A percentile compares a stretch with the other conserved stretches of the same genome.
phyloP scores from a whole-genome alignment of 1,284 basidiomycete species.

The Ganoderma lingzhi region DNA sequence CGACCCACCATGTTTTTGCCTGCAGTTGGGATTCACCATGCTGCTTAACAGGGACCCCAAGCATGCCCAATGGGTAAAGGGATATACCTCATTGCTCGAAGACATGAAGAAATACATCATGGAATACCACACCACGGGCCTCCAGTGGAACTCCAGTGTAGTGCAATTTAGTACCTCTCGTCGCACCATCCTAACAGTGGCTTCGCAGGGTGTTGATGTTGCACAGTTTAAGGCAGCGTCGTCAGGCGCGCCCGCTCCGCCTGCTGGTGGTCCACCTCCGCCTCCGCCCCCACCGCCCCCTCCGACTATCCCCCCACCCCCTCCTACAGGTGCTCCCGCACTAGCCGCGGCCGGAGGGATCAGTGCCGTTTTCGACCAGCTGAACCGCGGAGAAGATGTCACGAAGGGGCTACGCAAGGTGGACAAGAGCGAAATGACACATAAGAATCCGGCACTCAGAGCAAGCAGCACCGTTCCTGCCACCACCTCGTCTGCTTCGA shows the following conservation, averaged over 20 bases:
- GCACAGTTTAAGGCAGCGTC: conserved; percentile 57
- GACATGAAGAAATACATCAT: conserved; percentile 86
- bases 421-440: conserved; percentile 96
- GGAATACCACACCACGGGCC: conserved; percentile 88
- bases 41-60: conserved; percentile 74
- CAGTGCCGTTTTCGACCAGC: conserved; percentile 90
- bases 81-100: conserved; percentile 79
- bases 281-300: conserved; percentile 67
- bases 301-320: conserved; percentile 56
- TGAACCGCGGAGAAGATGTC: conserved; percentile 92
- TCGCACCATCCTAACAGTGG: neutral
- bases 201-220: conserved; percentile 67
- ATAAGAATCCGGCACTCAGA: conserved; percentile 95
- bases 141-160: conserved; percentile 91
- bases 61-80: conserved; percentile 90
- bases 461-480: conserved; percentile 70
- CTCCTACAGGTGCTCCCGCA: conserved; percentile 49
- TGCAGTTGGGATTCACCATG: neutral
- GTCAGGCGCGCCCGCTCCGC: conserved; percentile 35
- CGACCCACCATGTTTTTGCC: neutral
- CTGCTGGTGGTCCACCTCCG: conserved; percentile 44
- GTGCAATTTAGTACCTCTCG: conserved; percentile 24
- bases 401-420: conserved; percentile 95
- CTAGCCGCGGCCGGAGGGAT: conserved; percentile 64
- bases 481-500: conserved; percentile 33